These are phyloP conservation scores for Guadua angustifolia DNA, from an alignment of 176 grass and related monocot species.

Conservation along the genomic window DNA sequence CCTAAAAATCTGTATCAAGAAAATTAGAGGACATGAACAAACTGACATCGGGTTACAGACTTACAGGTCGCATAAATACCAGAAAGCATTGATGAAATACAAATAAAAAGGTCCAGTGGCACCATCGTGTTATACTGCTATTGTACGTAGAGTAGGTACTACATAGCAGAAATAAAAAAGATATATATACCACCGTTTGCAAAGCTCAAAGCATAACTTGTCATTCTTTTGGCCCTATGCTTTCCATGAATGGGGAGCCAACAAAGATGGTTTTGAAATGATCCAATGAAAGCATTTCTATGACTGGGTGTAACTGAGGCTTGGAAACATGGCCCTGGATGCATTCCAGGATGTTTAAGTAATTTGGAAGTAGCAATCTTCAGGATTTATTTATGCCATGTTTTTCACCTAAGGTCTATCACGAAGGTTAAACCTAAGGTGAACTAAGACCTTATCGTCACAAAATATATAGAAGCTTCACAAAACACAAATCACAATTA, in stretches of 20 bases:
- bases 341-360: background rate
- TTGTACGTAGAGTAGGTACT: background rate
- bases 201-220: background rate
- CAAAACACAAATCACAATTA: background rate
- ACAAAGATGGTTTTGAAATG: background rate
- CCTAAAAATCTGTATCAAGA: background rate
- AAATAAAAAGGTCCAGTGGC: background rate
- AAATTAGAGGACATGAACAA: background rate
- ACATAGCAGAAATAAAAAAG: background rate
- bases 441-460: background rate
- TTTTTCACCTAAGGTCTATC: constrained; percentile 2
- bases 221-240: background rate
- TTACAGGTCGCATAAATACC: constrained; percentile 1
- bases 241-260: background rate
- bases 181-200: background rate
- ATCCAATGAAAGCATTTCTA: background rate
- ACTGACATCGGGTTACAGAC: background rate
- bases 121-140: background rate
- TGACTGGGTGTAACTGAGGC: background rate
- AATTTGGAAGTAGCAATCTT: background rate
- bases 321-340: constrained; percentile 9
- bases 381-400: background rate
- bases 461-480: background rate
- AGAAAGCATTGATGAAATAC: background rate
- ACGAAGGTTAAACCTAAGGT: background rate